phyloP scores from a whole-genome alignment of 805 yeast genomes.

The Yarrowia keelungensis region DNA sequence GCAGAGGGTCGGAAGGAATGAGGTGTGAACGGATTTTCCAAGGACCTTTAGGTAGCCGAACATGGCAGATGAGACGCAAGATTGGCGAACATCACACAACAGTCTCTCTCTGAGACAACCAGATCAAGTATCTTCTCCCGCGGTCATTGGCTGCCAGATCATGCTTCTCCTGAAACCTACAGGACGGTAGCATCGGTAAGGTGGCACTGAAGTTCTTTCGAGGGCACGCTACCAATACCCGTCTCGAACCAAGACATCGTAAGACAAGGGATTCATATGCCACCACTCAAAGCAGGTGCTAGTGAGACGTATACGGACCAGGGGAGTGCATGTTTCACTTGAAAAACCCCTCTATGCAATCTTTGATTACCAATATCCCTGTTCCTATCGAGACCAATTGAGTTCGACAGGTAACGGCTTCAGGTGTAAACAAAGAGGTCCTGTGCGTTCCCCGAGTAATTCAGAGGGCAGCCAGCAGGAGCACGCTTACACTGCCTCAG shows the following conservation, averaged over 20 bases:
- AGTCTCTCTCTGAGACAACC: not conserved
- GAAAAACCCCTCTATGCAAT: not conserved
- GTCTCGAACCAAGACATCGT: not conserved
- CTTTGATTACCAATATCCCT: not conserved
- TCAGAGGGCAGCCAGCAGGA: not conserved
- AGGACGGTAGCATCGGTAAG: not conserved
- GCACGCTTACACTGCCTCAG: not conserved
- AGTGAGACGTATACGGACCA: not conserved
- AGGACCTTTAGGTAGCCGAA: not conserved
- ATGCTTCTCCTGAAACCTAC: constrained; percentile 18
- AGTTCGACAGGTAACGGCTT: not conserved
- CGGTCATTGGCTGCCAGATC: constrained; percentile 1
- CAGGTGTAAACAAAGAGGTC: not conserved
- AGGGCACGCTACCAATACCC: not conserved
- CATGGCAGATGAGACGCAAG: not conserved
- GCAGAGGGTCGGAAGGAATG: not conserved
- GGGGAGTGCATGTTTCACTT: not conserved
- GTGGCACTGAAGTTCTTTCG: not conserved
- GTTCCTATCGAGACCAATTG: constrained; percentile 1
- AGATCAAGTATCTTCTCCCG: not conserved
- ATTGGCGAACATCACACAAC: not conserved
- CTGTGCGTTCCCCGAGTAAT: constrained; percentile 8
- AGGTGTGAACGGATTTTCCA: not conserved
- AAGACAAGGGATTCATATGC: not conserved
- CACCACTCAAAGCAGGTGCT: not conserved